Evolutionary conservation across 768 basidiomycete species (phyloP).

Genomic region (Boletus edulis): DNA sequence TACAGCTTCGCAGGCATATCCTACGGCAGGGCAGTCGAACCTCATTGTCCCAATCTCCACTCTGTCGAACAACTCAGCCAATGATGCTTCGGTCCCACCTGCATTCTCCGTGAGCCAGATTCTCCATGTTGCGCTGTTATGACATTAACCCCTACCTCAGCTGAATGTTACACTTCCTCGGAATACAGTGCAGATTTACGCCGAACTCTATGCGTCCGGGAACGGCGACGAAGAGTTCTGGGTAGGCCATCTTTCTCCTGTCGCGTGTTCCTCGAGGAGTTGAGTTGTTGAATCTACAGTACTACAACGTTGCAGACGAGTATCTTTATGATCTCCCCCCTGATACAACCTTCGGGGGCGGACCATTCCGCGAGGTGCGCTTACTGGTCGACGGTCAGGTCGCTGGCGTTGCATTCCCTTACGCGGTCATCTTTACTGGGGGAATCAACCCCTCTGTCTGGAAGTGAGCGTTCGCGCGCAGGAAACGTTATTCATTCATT

Average conservation of each 20-base stretch:
- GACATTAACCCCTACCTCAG: slow-evolving; percentile 32
- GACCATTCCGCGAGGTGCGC: slow-evolving; percentile 64
- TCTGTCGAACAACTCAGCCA: slow-evolving; percentile 58
- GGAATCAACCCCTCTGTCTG: slow-evolving; percentile 68
- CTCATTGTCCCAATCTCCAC: slow-evolving; percentile 71
- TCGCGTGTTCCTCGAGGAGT: not conserved
- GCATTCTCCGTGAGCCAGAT: slow-evolving; percentile 54
- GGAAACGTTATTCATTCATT: not conserved
- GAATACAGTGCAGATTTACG: slow-evolving; percentile 65
- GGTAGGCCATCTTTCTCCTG: slow-evolving; percentile 41
- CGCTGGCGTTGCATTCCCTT: slow-evolving; percentile 59
- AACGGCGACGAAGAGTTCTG: slow-evolving; percentile 74
- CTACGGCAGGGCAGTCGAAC: slow-evolving; percentile 59
- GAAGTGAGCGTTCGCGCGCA: slow-evolving; percentile 43
- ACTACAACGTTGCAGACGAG: slow-evolving; percentile 62
- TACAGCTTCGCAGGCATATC: slow-evolving; percentile 52
- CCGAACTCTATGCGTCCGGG: slow-evolving; percentile 71
- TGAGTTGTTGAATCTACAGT: slow-evolving; percentile 38
- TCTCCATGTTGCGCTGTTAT: not conserved
- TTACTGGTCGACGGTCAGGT: slow-evolving; percentile 53
- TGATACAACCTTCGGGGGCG: slow-evolving; percentile 44
- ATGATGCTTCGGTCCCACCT: slow-evolving; percentile 75
- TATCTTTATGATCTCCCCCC: slow-evolving; percentile 55
- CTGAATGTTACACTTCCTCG: slow-evolving; percentile 65
- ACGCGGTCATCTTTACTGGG: slow-evolving; percentile 67